Conservation (phyloP, 768 basidiomycete genomes). For the Hemileccinum rubropunctum region DNA sequence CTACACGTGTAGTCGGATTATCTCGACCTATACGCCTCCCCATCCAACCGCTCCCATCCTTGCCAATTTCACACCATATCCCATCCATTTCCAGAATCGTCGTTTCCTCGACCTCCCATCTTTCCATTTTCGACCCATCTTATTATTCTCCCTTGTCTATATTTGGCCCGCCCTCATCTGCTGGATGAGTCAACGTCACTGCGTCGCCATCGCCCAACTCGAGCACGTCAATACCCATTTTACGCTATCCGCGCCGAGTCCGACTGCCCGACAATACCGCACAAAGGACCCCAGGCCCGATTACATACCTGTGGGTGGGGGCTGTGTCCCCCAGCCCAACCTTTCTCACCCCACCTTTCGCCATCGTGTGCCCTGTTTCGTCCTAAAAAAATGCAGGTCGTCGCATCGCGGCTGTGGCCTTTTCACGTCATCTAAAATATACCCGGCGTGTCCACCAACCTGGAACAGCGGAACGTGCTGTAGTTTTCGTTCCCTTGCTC, state of each 20-base stretch:
- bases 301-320: conserved; percentile 13
- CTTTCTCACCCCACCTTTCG: conserved; percentile 10
- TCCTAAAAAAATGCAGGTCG: not conserved
- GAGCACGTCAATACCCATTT: not conserved
- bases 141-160: conserved; percentile 1
- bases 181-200: not conserved
- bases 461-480: conserved; percentile 3
- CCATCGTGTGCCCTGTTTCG: not conserved
- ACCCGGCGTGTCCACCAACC: not conserved
- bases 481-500: conserved; percentile 2
- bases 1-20: not conserved
- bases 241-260: not conserved
- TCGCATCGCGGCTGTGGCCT: conserved; percentile 7
- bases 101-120: conserved; percentile 10
- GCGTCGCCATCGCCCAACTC: not conserved
- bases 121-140: conserved; percentile 14
- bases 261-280: not conserved
- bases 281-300: not conserved
- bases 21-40: too few species aligned
- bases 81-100: conserved; percentile 15
- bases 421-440: not conserved
- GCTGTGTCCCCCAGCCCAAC: not conserved
- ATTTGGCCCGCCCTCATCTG: not conserved
- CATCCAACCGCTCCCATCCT: too few species aligned
- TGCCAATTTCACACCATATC: not conserved